phyloP scores from a whole-genome alignment of 805 yeast genomes.

The Starmerella floris region DNA sequence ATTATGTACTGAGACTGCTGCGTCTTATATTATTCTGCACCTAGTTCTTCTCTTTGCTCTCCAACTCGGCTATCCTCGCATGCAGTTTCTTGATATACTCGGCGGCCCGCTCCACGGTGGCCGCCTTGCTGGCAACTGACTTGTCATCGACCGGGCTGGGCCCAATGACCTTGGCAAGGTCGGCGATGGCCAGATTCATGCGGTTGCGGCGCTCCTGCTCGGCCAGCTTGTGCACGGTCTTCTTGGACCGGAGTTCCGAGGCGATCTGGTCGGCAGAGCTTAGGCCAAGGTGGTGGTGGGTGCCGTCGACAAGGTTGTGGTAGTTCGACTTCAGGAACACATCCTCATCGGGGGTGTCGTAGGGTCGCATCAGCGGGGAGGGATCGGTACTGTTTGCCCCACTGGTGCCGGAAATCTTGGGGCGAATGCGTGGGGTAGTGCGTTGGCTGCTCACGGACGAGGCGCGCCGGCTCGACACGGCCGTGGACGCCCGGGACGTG shows the following conservation, averaged over 20 bases:
- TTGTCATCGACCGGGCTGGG: constrained; percentile 26
- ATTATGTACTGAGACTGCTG: too few species aligned
- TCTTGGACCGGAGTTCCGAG: constrained; percentile 35
- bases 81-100: constrained; percentile 44
- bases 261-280: constrained; percentile 32
- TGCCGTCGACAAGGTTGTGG: constrained; percentile 33
- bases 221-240: constrained; percentile 75
- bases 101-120: constrained; percentile 84
- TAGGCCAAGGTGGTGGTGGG: constrained; percentile 31
- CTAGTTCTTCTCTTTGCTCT: too few species aligned
- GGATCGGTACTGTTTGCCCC: constrained; percentile 5
- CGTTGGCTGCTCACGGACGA: constrained; percentile 10
- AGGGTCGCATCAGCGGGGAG: constrained; percentile 5
- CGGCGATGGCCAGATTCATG: constrained; percentile 75
- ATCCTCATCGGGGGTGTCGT: constrained; percentile 5
- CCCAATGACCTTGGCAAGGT: constrained; percentile 56
- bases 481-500: constrained; percentile 6
- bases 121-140: constrained; percentile 53
- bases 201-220: constrained; percentile 94
- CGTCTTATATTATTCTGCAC: too few species aligned
- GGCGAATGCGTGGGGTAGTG: constrained; percentile 17
- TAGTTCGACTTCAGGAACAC: constrained; percentile 33
- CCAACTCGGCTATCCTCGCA: constrained; percentile 25
- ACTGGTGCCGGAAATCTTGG: constrained; percentile 2
- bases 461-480: constrained; percentile 8